Conservation (phyloP, 768 basidiomycete species). For the Suillus sp. region DNA sequence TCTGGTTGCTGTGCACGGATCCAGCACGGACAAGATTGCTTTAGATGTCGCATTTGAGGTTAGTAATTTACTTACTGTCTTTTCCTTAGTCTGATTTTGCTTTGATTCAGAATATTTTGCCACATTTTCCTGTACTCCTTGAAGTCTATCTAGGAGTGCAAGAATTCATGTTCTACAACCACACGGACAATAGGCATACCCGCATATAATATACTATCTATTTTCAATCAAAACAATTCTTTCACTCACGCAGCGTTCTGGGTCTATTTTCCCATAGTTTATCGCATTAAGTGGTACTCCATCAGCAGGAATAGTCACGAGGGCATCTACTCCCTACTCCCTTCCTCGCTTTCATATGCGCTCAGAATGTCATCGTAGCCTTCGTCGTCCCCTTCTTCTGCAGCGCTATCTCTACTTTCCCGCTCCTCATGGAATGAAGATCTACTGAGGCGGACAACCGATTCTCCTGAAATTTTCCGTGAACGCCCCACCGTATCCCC, state of each 20-base stretch:
- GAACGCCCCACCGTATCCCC: constrained; percentile 29
- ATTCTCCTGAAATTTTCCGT: constrained; percentile 46
- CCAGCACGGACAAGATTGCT: constrained; percentile 28
- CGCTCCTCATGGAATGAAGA: constrained; percentile 44
- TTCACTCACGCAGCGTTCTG: background rate
- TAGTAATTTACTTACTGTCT: constrained; percentile 18
- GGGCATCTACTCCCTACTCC: constrained; percentile 25
- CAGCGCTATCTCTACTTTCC: constrained; percentile 57
- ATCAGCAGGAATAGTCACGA: constrained; percentile 14
- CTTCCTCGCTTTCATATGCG: constrained; percentile 81
- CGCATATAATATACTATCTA: constrained; percentile 6
- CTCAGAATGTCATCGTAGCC: constrained; percentile 77
- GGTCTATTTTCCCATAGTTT: background rate
- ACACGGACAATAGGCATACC: background rate
- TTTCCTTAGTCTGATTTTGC: constrained; percentile 1
- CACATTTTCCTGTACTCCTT: constrained; percentile 60
- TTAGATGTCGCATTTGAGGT: constrained; percentile 68
- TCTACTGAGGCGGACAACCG: constrained; percentile 45
- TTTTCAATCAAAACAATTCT: background rate
- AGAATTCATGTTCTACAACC: constrained; percentile 36
- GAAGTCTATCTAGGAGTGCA: constrained; percentile 65
- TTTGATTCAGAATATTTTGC: constrained; percentile 59
- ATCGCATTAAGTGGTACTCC: background rate
- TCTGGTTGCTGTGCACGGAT: constrained; percentile 49
- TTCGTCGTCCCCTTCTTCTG: constrained; percentile 76